Base-by-base conservation (phyloP, 805 yeast species). In the Candida nitratophila region DNA sequence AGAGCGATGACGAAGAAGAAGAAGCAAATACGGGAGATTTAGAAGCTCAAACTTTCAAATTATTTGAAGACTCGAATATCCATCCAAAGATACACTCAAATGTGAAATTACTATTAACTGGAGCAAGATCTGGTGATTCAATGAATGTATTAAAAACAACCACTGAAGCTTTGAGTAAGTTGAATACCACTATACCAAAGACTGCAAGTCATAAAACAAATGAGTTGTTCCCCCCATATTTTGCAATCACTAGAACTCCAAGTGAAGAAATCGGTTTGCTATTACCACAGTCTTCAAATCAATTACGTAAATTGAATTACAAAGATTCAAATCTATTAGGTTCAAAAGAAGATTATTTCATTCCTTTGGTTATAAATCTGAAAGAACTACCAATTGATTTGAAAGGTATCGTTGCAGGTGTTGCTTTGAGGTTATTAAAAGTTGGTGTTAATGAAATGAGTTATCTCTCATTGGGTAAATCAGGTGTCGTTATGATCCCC, bases 361-460 rank as follows among this genome's bases (percentile, higher is more conserved):
- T 72, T n/a, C 86, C 86, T 0, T 63, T 80, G 4, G 64, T 72
- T 1, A 71, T 81, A 19, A 80, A 81, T 54, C 67, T 81, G 46
- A 63, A 70, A 14, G 60, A 63, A 26, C 55, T 81, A 21, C 86
- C 86, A 0, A 59, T 76, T 16, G 81, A 81, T 56, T 66, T 78
- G 8, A 77, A 80, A 20, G 87, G 87, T 35, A 78, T 81, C 40
- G 85, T 80, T 2, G 79, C 85, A 0, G 83, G 84, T 1, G 69
- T 81, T 20, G 84, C 86, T 0, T 63, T 75, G 34, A 68, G 65
- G 44, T 57, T 81, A 21, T 53, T 73, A 19, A 51, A 46, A 10
- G 45, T 47, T 17, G 57, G 53, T 10, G 56, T 68, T 3, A 66
- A 66, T 40, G 81, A 73, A 50, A 76, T 76, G 77, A 73, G 73